phyloP scores from a whole-genome alignment of 768 basidiomycete species.

The Neoboletus subvelutipes region DNA sequence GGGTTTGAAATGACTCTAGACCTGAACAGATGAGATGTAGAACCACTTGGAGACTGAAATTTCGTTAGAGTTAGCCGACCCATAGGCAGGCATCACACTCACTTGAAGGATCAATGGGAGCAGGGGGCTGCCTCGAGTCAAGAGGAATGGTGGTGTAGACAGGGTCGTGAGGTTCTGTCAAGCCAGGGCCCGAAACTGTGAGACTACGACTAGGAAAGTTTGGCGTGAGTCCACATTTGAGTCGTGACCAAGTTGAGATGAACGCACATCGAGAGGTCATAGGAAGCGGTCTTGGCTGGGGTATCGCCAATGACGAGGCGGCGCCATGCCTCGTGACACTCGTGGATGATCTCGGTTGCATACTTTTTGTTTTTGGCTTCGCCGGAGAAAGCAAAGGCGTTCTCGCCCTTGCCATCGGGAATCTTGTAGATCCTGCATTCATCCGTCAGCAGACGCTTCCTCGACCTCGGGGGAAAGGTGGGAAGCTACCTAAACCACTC shows the following conservation, averaged over 20 bases:
- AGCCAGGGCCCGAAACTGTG: slow-evolving; percentile 69
- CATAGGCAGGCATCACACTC: slow-evolving; percentile 28
- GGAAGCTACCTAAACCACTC: slow-evolving; percentile 92
- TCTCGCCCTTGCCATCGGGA: slow-evolving; percentile 94
- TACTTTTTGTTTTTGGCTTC: slow-evolving; percentile 99
- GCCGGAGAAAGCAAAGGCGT: slow-evolving; percentile 98
- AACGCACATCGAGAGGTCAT: slow-evolving; percentile 84
- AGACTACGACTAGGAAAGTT: slow-evolving; percentile 66
- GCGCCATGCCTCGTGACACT: slow-evolving; percentile 98
- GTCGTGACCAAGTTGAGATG: neutral
- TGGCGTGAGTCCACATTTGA: neutral
- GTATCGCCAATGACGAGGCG: slow-evolving; percentile 81
- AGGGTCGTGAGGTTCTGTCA: slow-evolving; percentile 59
- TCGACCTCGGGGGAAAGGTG: neutral
- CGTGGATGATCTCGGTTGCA: slow-evolving; percentile 97
- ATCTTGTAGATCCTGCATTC: slow-evolving; percentile 85
- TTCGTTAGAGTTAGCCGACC: slow-evolving; percentile 10
- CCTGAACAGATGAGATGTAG: slow-evolving; percentile 88
- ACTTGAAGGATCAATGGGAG: slow-evolving; percentile 90
- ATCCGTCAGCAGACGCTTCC: neutral
- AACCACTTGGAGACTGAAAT: slow-evolving; percentile 84
- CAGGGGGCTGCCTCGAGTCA: slow-evolving; percentile 82
- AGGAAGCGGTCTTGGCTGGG: slow-evolving; percentile 65
- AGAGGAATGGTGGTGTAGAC: slow-evolving; percentile 64
- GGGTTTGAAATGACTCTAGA: slow-evolving; percentile 38